Evolutionary conservation across 768 basidiomycete genomes (phyloP).

Genomic region (Naematelia aurantialba): DNA sequence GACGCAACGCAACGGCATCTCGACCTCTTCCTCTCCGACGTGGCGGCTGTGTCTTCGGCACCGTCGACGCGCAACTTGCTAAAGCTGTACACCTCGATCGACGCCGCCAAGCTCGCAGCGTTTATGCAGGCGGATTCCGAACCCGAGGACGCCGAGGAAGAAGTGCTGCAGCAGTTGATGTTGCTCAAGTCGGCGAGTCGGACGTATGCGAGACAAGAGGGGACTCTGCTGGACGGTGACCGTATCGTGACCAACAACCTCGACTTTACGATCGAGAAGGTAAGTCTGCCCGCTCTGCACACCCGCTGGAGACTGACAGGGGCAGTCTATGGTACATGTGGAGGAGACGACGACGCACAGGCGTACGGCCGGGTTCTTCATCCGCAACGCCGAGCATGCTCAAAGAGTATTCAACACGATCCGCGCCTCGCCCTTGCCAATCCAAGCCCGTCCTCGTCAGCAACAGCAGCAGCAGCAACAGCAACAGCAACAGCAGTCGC

Average conservation of each 20-base stretch:
- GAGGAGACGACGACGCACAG: constrained; percentile 90
- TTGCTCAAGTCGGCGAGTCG: constrained; percentile 84
- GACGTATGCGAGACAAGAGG: constrained; percentile 56
- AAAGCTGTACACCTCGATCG: constrained; percentile 91
- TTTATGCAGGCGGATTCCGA: constrained; percentile 65
- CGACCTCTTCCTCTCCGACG: constrained; percentile 75
- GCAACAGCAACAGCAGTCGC: constrained; percentile 2
- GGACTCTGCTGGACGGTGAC: constrained; percentile 69
- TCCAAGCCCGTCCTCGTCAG: constrained; percentile 6
- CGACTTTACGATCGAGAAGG: constrained; percentile 92
- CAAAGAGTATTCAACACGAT: constrained; percentile 81
- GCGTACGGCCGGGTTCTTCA: constrained; percentile 95
- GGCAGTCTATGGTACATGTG: constrained; percentile 91
- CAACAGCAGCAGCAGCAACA: neutral
- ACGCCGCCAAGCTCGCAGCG: constrained; percentile 81
- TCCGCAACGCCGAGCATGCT: constrained; percentile 85
- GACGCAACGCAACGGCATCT: constrained; percentile 85
- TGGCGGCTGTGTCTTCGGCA: constrained; percentile 68
- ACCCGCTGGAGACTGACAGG: constrained; percentile 1
- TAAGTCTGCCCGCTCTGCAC: constrained; percentile 50
- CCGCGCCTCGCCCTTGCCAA: constrained; percentile 59
- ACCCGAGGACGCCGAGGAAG: constrained; percentile 67
- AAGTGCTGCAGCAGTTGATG: constrained; percentile 95
- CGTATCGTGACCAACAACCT: constrained; percentile 85
- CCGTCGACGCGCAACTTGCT: constrained; percentile 86